Base-by-base conservation (phyloP, 371 early-diverging fungal species). In the Smittium culicis region DNA sequence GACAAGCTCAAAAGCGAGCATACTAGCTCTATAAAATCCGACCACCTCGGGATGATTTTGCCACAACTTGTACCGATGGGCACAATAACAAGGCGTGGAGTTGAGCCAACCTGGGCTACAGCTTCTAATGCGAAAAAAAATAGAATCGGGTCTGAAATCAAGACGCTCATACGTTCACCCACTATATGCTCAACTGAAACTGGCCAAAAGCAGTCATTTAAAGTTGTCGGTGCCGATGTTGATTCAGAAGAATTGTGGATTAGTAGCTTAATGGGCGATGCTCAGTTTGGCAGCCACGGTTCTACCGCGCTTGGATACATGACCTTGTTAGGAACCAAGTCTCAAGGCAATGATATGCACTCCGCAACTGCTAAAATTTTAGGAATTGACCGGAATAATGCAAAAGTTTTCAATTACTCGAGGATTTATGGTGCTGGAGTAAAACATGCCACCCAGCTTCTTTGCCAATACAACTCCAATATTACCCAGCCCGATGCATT, bases 201-300 rank as follows among this genome's bases (percentile, higher is more conserved):
- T 11, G 45, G 45, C 45, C 5, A 45, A 45, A 45, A 45, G 45
- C 45, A 45, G 20, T 5, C 20, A 5, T 45, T 45, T 45, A 63
- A 63, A 33, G 83, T 98, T 73, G 87, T 96, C 1, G 98, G 98
- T 1, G 98, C 98, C 0, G 98, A 98, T 76, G 98, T 98, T 0
- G 98, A 98, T 70, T 89, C 90, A 0, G 91, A 98, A 72, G 98
- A 98, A 77, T 81, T 98, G 24, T 98, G 98, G 98, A 95, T 98
- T 66, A 86, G 94, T 1, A 88, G 90, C 73, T 72, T 96, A 16
- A 84, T 98, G 69, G 96, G 96, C 27, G 98, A 96, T 76, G 82
- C 94, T 3, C 94, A 95, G 77, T 92, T 98, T 72, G 83, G 89
- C 16, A 83, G 87, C 71, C 95, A 94, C 71, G 98, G 98, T 5